Evolutionary conservation across 2,329 filamentous ascomycete species (phyloP).

Genomic region (Colletotrichum godetiae): DNA sequence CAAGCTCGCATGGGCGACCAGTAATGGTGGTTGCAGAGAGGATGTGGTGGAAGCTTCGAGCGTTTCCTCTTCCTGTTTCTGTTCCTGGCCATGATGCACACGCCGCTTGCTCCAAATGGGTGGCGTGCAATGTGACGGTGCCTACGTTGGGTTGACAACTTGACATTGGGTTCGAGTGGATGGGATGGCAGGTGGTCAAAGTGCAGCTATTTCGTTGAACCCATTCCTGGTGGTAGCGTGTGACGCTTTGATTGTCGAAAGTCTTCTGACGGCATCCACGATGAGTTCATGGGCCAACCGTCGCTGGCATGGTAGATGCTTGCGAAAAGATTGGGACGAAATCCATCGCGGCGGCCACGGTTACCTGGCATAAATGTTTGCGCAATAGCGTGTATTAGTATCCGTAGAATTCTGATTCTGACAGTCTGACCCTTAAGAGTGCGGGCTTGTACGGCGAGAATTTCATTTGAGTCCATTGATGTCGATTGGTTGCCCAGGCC

Average conservation of each 20-base stretch:
- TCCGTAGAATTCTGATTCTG: background rate
- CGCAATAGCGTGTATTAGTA: background rate
- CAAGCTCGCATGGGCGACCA: background rate
- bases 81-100: background rate
- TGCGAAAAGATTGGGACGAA: background rate
- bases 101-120: slow-evolving; percentile 4
- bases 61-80: slow-evolving; percentile 5
- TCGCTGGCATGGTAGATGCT: slow-evolving; percentile 2
- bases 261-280: background rate
- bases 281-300: background rate
- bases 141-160: background rate
- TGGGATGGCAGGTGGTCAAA: slow-evolving; percentile 19
- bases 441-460: background rate
- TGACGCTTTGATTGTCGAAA: background rate
- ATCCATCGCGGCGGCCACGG: background rate
- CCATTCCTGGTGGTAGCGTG: background rate
- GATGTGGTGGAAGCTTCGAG: background rate
- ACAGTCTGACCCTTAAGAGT: background rate
- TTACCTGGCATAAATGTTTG: background rate
- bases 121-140: background rate
- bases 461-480: background rate
- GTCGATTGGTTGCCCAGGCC: background rate
- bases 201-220: slow-evolving; percentile 15
- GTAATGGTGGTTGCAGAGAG: background rate
- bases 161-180: background rate